A percentile compares a stretch with the other conserved stretches of the same genome.
Conservation (phyloP, 495 filamentous ascomycete species). For the Tetracladium setigerum region DNA sequence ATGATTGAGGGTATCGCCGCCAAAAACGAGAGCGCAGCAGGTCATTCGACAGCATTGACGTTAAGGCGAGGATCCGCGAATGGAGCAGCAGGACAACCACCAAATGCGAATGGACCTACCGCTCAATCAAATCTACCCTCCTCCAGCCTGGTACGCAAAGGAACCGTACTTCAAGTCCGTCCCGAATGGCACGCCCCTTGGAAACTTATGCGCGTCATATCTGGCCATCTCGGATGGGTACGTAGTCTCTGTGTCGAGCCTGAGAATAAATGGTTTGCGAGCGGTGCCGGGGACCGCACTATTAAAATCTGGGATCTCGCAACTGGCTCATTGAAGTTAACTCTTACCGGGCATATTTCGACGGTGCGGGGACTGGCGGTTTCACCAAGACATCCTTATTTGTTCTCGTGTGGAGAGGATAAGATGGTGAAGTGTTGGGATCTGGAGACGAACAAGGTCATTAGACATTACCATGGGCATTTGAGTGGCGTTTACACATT, state of each 20-base stretch:
- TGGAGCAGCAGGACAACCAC: conserved; percentile 20
- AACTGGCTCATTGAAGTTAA: conserved; percentile 71
- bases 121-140: conserved; percentile 40
- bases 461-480: conserved; percentile 97
- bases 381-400: conserved; percentile 88
- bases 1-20: conserved; percentile 59
- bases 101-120: conserved; percentile 38
- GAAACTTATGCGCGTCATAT: conserved; percentile 98
- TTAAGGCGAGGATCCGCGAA: conserved; percentile 25
- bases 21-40: conserved; percentile 27
- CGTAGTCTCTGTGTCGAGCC: conserved; percentile 86
- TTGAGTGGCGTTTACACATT: conserved; percentile 93
- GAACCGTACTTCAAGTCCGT: conserved; percentile 54
- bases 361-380: conserved; percentile 92
- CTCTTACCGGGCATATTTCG: conserved; percentile 94
- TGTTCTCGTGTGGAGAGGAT: conserved; percentile 97
- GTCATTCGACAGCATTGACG: conserved; percentile 52
- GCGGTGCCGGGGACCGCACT: conserved; percentile 89
- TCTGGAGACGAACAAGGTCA: conserved; percentile 96
- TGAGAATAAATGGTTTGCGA: conserved; percentile 96
- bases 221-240: conserved; percentile 95
- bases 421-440: conserved; percentile 99
- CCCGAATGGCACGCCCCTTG: conserved; percentile 96
- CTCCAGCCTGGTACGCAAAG: conserved; percentile 26
- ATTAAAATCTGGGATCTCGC: conserved; percentile 99